Conservation (phyloP, 768 basidiomycete species). For the Tulasnella sp. region DNA sequence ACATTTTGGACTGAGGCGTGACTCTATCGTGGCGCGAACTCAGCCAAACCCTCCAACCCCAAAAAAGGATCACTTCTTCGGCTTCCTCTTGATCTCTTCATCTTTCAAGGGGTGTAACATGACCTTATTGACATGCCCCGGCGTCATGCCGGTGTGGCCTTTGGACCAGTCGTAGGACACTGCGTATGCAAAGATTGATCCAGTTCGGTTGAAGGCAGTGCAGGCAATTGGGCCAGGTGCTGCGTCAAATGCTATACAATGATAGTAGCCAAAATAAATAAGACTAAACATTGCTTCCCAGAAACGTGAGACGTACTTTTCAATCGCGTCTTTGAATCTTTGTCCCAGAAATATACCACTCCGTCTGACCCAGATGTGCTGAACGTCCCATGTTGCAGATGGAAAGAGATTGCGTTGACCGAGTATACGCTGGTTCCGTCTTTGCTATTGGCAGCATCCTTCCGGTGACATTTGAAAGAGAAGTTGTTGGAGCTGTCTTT, state of each 20-base stretch:
- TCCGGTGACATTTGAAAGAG: slow-evolving; percentile 77
- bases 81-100: slow-evolving; percentile 18
- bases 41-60: no score
- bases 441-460: slow-evolving; percentile 44
- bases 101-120: slow-evolving; percentile 34
- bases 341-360: slow-evolving; percentile 86
- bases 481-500: slow-evolving; percentile 52
- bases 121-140: slow-evolving; percentile 33
- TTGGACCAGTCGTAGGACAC: slow-evolving; percentile 93
- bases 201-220: slow-evolving; percentile 77
- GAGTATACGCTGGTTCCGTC: slow-evolving; percentile 64
- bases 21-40: no score
- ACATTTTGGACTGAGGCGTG: no score
- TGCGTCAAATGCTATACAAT: slow-evolving; percentile 52
- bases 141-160: slow-evolving; percentile 76
- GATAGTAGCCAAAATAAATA: background rate
- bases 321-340: slow-evolving; percentile 81
- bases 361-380: slow-evolving; percentile 78
- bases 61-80: slow-evolving; percentile 9
- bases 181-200: slow-evolving; percentile 84
- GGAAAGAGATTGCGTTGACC: slow-evolving; percentile 81
- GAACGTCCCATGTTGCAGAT: slow-evolving; percentile 76
- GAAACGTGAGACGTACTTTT: slow-evolving; percentile 49
- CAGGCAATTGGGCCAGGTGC: slow-evolving; percentile 67
- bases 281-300: background rate